Base-by-base conservation (phyloP, 306 rosid species). In the Cajanus cajan region DNA sequence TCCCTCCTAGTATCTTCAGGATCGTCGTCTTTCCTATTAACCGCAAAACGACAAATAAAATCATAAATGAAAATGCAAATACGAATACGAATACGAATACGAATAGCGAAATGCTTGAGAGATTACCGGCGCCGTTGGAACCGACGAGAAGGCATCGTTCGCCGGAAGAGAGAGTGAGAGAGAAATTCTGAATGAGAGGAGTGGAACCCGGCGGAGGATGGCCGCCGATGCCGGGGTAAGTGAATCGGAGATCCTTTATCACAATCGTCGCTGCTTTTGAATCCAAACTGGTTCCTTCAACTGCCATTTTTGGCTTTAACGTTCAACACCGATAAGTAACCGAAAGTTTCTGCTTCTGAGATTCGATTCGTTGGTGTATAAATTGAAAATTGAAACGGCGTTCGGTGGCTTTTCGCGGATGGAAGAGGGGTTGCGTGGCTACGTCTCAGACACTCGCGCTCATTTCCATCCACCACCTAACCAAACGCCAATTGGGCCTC, bases 201-300 rank as follows among this genome's bases (percentile, higher is more conserved):
- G 84, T 80, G 77, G 99, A 90, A 21, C 97, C 98, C 24, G 91
- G 92, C 2, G 98, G 97, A 19, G 98, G 93, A 52, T 90, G 95
- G 82, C 98, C 98, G 79, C 93, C 96, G 90, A 95, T 92, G 25
- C 99, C 99, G 1, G 99, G 93, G 85, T 95, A 90, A 1, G 97
- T 90, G 81, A 95, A 95, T 66, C 68, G 86, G 2, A 95, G 90
- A 65, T 84, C 85, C 72, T 84, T 88, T 66, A 90, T 87, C 77
- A 73, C 94, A 68, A 95, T 73, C 37, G 82, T 74, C 1, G 76
- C 15, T 9, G 82, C 69, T 9, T 81, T 74, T 15, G 91, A 66
- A 58, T 54, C 83, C 25, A 90, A 80, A 55, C 65, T 24, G 25
- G 44, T 86, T 4, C 66, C 81, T 14, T 61, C 24, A 21, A 18